These are phyloP conservation scores for Basidioascus undulatus DNA, from an alignment of 768 basidiomycete genomes.

Conservation along the genomic window DNA sequence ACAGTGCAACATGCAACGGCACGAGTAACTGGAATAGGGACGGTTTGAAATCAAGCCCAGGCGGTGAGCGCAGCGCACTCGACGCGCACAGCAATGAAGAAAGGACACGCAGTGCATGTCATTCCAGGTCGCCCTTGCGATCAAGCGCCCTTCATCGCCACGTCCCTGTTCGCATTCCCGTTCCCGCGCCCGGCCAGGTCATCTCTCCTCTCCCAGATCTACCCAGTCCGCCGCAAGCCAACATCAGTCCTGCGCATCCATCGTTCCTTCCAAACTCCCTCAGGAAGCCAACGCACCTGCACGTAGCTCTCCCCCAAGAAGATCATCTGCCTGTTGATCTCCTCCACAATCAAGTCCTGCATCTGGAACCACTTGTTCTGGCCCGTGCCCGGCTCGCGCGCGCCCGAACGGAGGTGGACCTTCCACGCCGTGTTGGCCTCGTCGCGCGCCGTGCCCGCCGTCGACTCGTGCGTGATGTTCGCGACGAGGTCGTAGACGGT, in stretches of 20 bases:
- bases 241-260: not conserved
- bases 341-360: constrained; percentile 86
- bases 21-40: too few species aligned
- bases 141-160: too few species aligned
- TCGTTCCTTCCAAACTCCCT: not conserved
- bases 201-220: constrained; percentile 1
- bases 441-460: constrained; percentile 81
- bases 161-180: not conserved
- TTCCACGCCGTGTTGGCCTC: constrained; percentile 86
- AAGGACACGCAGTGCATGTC: too few species aligned
- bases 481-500: constrained; percentile 81
- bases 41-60: too few species aligned
- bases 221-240: not conserved
- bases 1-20: too few species aligned
- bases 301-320: constrained; percentile 89
- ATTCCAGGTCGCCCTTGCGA: too few species aligned
- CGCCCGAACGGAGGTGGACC: constrained; percentile 37
- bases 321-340: constrained; percentile 93
- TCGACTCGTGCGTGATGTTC: constrained; percentile 84
- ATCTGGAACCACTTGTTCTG: constrained; percentile 88
- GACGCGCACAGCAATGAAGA: too few species aligned
- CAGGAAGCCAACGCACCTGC: constrained; percentile 33
- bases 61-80: too few species aligned
- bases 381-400: constrained; percentile 15
- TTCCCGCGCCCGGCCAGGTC: not conserved